phyloP scores from a whole-genome alignment of 2,329 filamentous ascomycete genomes.

The Hypoxylon sp. region DNA sequence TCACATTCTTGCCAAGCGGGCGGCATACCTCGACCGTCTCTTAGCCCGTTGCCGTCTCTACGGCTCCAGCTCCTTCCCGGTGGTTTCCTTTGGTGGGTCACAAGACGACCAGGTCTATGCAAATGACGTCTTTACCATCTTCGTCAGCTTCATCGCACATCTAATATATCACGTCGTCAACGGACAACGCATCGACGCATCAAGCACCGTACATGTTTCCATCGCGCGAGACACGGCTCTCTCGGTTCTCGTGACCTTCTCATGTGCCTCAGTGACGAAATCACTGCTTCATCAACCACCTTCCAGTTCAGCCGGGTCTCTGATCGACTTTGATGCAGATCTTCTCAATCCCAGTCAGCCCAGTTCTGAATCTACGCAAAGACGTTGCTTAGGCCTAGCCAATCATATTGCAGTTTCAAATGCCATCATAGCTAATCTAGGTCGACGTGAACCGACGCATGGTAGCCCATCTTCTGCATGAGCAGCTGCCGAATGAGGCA shows the following conservation, averaged over 20 bases:
- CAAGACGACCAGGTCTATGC: slow-evolving; percentile 30
- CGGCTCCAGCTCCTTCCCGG: slow-evolving; percentile 19
- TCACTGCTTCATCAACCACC: slow-evolving; percentile 25
- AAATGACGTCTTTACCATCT: slow-evolving; percentile 39
- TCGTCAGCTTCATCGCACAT: slow-evolving; percentile 24
- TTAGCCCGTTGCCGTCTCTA: slow-evolving; percentile 27
- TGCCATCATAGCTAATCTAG: slow-evolving; percentile 31
- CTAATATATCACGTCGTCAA: slow-evolving; percentile 26
- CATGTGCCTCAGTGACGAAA: slow-evolving; percentile 25
- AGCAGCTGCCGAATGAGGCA: slow-evolving; percentile 39
- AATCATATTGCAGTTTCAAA: slow-evolving; percentile 33
- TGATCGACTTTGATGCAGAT: slow-evolving; percentile 39
- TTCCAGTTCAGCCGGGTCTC: slow-evolving; percentile 24
- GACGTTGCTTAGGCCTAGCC: slow-evolving; percentile 20
- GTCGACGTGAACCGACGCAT: slow-evolving; percentile 28
- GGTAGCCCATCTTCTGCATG: slow-evolving; percentile 33
- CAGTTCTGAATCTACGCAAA: slow-evolving; percentile 30
- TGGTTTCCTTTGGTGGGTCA: slow-evolving; percentile 38
- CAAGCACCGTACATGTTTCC: slow-evolving; percentile 21
- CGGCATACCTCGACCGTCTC: slow-evolving; percentile 28
- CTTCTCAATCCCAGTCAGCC: slow-evolving; percentile 38
- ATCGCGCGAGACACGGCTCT: slow-evolving; percentile 28
- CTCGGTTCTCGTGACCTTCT: slow-evolving; percentile 21
- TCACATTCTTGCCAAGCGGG: slow-evolving; percentile 20
- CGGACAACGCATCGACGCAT: slow-evolving; percentile 34